Evolutionary conservation across 31 red algal species (phyloP).

Genomic region (Bonnemaisonia californica): DNA sequence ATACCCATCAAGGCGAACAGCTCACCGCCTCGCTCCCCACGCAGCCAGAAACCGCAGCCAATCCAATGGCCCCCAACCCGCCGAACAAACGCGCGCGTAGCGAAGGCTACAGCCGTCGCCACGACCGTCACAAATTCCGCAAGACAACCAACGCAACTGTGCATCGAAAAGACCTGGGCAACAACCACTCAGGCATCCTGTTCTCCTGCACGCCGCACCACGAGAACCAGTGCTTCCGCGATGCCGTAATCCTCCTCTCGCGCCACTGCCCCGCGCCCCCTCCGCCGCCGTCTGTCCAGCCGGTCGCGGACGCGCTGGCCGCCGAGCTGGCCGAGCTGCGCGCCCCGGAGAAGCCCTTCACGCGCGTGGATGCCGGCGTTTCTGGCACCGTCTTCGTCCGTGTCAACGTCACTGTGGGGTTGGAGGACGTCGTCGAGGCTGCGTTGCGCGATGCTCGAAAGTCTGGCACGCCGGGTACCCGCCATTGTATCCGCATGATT

Average conservation of each 20-base stretch:
- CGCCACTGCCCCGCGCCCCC: not conserved
- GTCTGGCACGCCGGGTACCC: slow-evolving; percentile 19
- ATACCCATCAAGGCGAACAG: too few species aligned
- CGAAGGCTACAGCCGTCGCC: slow-evolving; percentile 1
- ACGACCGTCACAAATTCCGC: slow-evolving; percentile 42
- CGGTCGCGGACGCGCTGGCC: slow-evolving; percentile 10
- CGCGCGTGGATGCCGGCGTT: slow-evolving; percentile 43
- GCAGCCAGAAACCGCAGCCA: too few species aligned
- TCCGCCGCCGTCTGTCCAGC: not conserved
- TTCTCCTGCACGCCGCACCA: slow-evolving; percentile 66
- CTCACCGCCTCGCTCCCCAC: too few species aligned
- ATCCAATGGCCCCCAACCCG: slow-evolving; percentile 8
- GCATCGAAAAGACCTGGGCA: slow-evolving; percentile 25
- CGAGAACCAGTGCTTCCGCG: slow-evolving; percentile 61
- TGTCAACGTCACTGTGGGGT: slow-evolving; percentile 19
- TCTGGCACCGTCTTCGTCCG: slow-evolving; percentile 49
- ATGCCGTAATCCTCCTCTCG: slow-evolving; percentile 47
- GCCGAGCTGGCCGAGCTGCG: slow-evolving; percentile 37
- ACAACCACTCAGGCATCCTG: slow-evolving; percentile 36
- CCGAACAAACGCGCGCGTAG: slow-evolving; percentile 18
- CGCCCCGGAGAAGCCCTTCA: slow-evolving; percentile 17
- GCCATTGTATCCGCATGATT: slow-evolving; percentile 64
- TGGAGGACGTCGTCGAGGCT: slow-evolving; percentile 43
- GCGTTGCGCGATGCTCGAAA: slow-evolving; percentile 47
- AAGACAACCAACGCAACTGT: slow-evolving; percentile 27